phyloP scores from a whole-genome alignment of 2,329 filamentous ascomycete species.

The Penicillium rolfsii region DNA sequence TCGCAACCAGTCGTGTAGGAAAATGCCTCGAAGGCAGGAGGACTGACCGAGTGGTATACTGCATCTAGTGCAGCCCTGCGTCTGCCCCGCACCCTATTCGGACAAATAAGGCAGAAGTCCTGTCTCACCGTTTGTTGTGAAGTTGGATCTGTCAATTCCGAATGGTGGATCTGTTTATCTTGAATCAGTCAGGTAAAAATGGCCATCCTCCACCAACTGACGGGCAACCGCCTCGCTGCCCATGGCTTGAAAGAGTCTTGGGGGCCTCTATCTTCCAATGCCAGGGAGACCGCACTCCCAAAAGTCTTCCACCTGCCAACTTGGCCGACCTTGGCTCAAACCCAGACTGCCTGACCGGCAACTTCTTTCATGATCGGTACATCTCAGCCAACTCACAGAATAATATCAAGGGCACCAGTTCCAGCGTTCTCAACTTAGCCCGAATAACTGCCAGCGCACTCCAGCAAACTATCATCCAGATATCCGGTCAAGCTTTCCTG shows the following conservation, averaged over 20 bases:
- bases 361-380: conserved; percentile 75
- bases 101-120: neutral
- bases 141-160: neutral
- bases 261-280: conserved; percentile 83
- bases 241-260: conserved; percentile 65
- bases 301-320: conserved; percentile 67
- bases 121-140: neutral
- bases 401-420: conserved; percentile 66
- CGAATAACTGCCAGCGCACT: conserved; percentile 74
- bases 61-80: neutral
- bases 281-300: conserved; percentile 82
- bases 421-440: conserved; percentile 64
- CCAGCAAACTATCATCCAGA: conserved; percentile 72
- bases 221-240: neutral
- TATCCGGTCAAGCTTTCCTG: conserved; percentile 76
- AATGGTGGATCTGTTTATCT: neutral
- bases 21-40: neutral
- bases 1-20: neutral
- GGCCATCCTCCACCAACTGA: neutral
- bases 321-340: conserved; percentile 76
- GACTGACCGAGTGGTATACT: neutral
- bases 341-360: conserved; percentile 70
- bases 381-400: conserved; percentile 61
- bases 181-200: neutral
- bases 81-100: neutral